These are phyloP conservation scores for Fonsecaea erecta DNA, from an alignment of 2,329 filamentous ascomycete genomes.

Conservation along the genomic window DNA sequence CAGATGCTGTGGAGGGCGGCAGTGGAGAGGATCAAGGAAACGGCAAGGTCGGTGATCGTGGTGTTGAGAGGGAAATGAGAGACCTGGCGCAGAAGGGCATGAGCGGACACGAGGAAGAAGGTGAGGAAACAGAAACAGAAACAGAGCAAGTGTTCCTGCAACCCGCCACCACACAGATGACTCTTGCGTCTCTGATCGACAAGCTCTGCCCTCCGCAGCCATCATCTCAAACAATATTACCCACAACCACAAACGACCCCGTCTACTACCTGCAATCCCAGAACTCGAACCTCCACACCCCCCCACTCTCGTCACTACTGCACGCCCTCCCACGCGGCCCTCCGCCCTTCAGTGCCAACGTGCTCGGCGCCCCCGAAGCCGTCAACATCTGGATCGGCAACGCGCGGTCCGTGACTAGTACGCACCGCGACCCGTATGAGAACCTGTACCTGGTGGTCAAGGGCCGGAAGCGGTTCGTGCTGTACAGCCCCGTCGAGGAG, in stretches of 20 bases:
- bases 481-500: constrained; percentile 37
- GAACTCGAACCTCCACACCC: constrained; percentile 36
- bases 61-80: not conserved
- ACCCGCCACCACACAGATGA: constrained; percentile 33
- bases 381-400: constrained; percentile 39
- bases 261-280: constrained; percentile 39
- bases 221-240: not conserved
- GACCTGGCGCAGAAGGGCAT: not conserved
- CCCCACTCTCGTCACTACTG: constrained; percentile 26
- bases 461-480: constrained; percentile 35
- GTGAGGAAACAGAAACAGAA: not conserved
- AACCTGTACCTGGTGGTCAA: constrained; percentile 37
- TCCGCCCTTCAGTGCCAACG: constrained; percentile 29
- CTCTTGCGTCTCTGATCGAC: constrained; percentile 29
- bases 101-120: not conserved
- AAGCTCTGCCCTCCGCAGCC: constrained; percentile 17
- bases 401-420: constrained; percentile 33
- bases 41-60: not conserved
- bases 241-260: not conserved
- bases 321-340: constrained; percentile 25
- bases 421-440: constrained; percentile 39
- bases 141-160: constrained; percentile 35
- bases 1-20: no score
- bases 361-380: constrained; percentile 35
- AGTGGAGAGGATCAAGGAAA: no score